Conservation (phyloP, 495 filamentous ascomycete species). For the Penicillium mononematosum region DNA sequence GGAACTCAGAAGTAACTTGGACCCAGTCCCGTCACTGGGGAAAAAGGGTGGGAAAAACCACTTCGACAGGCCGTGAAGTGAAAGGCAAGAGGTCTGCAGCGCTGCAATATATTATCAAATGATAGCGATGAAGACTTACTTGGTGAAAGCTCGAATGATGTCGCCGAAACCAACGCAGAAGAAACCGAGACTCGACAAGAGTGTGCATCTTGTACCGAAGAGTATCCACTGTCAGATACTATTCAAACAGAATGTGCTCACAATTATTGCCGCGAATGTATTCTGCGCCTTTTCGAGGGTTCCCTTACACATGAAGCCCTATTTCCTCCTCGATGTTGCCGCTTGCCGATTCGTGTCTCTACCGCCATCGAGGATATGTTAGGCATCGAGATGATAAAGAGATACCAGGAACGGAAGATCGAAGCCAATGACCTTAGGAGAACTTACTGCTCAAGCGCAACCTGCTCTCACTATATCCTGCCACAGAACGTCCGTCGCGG, state of each 20-base stretch:
- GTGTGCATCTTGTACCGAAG: slow-evolving; percentile 17
- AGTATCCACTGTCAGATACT: neutral
- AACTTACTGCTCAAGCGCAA: slow-evolving; percentile 30
- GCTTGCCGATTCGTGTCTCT: slow-evolving; percentile 19
- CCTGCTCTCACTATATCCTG: slow-evolving; percentile 36
- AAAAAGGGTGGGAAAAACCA: neutral
- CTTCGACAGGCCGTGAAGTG: neutral
- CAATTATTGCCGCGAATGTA: slow-evolving; percentile 37
- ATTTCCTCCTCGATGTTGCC: slow-evolving; percentile 43
- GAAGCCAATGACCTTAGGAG: slow-evolving; percentile 27
- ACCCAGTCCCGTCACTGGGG: neutral
- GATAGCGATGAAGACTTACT: neutral
- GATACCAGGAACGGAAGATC: slow-evolving; percentile 20
- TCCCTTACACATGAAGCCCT: slow-evolving; percentile 34
- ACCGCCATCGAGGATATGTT: neutral
- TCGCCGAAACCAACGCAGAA: neutral
- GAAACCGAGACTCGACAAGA: neutral
- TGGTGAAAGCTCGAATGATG: neutral
- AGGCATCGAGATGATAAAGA: slow-evolving; percentile 3
- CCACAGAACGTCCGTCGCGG: neutral
- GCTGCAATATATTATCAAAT: neutral
- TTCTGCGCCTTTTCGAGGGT: slow-evolving; percentile 29
- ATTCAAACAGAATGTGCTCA: slow-evolving; percentile 31
- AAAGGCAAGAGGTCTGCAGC: neutral
- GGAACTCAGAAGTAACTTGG: too few species aligned